Evolutionary conservation across 257 asterid species (phyloP), one percentile per base, ranked within the genome.

Genomic region (Eustoma russellianum): DNA sequence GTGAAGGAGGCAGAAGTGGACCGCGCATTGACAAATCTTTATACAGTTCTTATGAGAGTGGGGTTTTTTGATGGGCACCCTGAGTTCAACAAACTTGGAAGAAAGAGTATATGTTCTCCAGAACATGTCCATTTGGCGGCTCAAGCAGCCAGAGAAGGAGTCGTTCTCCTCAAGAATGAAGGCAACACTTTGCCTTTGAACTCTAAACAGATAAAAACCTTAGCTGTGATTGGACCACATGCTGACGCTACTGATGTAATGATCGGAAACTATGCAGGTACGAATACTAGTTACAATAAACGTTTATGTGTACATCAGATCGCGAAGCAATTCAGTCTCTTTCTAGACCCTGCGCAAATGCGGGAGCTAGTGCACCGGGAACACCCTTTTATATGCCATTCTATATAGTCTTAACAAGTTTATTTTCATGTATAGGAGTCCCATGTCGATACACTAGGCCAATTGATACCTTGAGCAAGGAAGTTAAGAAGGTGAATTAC

Each of bases 1-100:
- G 71, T 79, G 0, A 56, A 46, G 14, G 83, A 69, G 6, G 50
- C 64, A 3, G 76, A 62, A 1, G 47, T 79, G 9, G 82, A 79
- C 43, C 51, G 33, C 0, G 66, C 76, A 33, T 44, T 76, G 2
- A 55, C 33, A 11, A 58, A 76, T 30, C 64, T 70, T 8, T 72
- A 60, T 40, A 13, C 13, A 10, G 76, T 70, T 9, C 66, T 72
- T 0, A 73, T 76, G 77, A 73, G 86, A 55, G 63, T 79, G 13
- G 83, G 86, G 8, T 70, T 70, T n/a, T 79, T 76, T 4, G 81
- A 79, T 24, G 86, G 82, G 5, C 57, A 33, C 61, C 79, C 77
- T 1, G 10, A 59, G 9, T 74, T n/a, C 17, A 71, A 66, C 17
- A 56, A 56, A 0, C 84, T 80, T 9, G 75, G 75, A 13, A 48